Evolutionary conservation across 1,284 basidiomycete genomes (phyloP), one percentile per base, ranked within the genome.

Genomic region (Wolfiporia cocos): DNA sequence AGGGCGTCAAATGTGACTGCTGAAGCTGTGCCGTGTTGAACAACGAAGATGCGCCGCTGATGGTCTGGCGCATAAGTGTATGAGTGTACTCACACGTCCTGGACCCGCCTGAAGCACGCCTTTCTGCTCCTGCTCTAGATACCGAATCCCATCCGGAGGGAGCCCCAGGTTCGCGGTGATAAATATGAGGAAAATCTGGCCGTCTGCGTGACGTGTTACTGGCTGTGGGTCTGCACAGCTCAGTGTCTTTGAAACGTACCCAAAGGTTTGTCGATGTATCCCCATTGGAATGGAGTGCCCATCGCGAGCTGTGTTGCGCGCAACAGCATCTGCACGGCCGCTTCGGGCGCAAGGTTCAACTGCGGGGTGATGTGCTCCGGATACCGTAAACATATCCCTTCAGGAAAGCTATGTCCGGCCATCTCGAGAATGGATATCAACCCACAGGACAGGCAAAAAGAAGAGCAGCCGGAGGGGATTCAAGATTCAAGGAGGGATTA

Each of bases 91-190:
- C 57, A 82, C 81, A 45, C 78, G 71, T 46, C 63, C 66, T 36
- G 51, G 54, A 2, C 67, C 69, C 37, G 64, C 69, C 33, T 74
- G 67, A 3, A 86, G 65, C 20, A 62, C 58, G 52, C 68, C 76
- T 49, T 76, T 76, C 38, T 72, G 71, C 57, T 88, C 86, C 44
- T 73, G 62, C 36, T 87, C 86, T 50, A 79, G 75, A 57, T 73
- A 89, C 26, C 81, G 73, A 41, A 88, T 69, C 15, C 86, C 86
- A 50, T 89, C 86, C 43, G 69, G 73, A 15, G 83, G 82, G 53
- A 82, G 80, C 3, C 71, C 66, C 21, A 67, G 54, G 40, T 73
- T 71, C 19, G 66, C 69, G 11, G 73, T 72, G 30, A 85, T 61
- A 58, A 73, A 86, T 34, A 86, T 59, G 18, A 88, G 69, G 35